phyloP scores from a whole-genome alignment of 352 stramenopile genomes.

The Phytophthora podocarpi region DNA sequence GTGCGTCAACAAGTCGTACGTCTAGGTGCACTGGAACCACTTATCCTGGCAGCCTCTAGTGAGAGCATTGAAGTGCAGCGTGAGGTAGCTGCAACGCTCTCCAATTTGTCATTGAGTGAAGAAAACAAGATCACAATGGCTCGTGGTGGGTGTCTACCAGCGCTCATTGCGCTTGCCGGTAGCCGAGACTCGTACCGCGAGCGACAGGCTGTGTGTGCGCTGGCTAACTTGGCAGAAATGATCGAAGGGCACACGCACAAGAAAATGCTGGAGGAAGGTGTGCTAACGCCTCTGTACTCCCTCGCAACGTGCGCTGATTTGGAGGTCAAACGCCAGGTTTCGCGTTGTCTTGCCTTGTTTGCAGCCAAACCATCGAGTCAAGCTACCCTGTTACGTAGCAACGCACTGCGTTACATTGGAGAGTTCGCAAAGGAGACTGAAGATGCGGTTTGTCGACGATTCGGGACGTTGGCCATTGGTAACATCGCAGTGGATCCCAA shows the following conservation, averaged over 20 bases:
- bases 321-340: conserved; percentile 93
- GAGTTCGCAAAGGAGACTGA: conserved; percentile 83
- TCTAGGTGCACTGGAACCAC: conserved; percentile 92
- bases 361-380: conserved; percentile 93
- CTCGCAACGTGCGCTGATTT: conserved; percentile 76
- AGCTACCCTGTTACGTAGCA: conserved; percentile 81
- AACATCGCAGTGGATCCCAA: conserved; percentile 90
- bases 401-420: conserved; percentile 89
- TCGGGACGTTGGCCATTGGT: conserved; percentile 91
- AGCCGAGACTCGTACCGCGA: conserved; percentile 91
- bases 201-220: conserved; percentile 90
- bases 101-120: conserved; percentile 95
- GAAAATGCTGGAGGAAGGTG: conserved; percentile 94
- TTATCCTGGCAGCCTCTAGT: conserved; percentile 91
- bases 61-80: conserved; percentile 95
- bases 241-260: conserved; percentile 95
- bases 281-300: conserved; percentile 90
- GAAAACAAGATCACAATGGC: conserved; percentile 97
- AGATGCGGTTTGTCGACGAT: conserved; percentile 87
- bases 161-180: conserved; percentile 89
- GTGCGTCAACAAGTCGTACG: conserved; percentile 92
- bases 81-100: conserved; percentile 94
- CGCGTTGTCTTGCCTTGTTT: conserved; percentile 93
- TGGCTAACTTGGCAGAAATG: conserved; percentile 97
- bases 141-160: conserved; percentile 92